Evolutionary conservation across 1,284 basidiomycete species (phyloP).

Genomic region (Prillingera fragicola): DNA sequence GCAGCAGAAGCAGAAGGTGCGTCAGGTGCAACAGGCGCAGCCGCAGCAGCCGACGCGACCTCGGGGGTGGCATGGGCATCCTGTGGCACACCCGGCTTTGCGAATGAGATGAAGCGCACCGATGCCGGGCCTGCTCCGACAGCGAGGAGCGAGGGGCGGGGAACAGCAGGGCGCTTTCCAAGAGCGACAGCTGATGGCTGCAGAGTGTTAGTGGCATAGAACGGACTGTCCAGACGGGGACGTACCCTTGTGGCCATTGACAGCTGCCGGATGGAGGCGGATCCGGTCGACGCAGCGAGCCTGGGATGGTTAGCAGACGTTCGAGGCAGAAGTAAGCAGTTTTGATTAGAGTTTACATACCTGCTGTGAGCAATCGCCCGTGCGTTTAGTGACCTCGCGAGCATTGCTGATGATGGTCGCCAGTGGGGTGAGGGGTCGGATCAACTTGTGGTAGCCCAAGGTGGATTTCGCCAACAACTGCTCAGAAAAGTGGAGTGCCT

Average conservation of each 20-base stretch:
- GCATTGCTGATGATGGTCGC: constrained; percentile 4
- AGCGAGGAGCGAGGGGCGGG: constrained; percentile 2
- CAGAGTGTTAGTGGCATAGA: neutral
- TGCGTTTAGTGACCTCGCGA: constrained; percentile 13
- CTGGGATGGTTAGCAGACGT: neutral
- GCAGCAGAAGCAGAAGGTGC: neutral
- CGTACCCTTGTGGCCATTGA: constrained; percentile 19
- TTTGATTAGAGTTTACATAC: too few relatives aligned
- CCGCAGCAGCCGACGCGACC: neutral
- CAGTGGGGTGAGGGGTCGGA: too few relatives aligned
- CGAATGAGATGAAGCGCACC: too few relatives aligned
- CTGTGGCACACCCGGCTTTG: too few relatives aligned
- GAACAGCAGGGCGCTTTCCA: constrained; percentile 29
- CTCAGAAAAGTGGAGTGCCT: too few relatives aligned
- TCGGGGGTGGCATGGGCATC: too few relatives aligned
- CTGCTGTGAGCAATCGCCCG: constrained; percentile 13
- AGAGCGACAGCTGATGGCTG: constrained; percentile 31
- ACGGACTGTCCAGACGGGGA: neutral
- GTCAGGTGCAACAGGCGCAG: constrained; percentile 4
- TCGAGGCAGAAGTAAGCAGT: too few relatives aligned
- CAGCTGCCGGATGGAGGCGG: constrained; percentile 15
- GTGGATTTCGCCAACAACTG: too few relatives aligned
- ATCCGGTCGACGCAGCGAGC: constrained; percentile 7
- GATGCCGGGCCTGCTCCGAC: too few relatives aligned
- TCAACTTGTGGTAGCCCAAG: too few relatives aligned